phyloP scores from a whole-genome alignment of 2,329 filamentous ascomycete genomes.

The Aspergillus amoenus region DNA sequence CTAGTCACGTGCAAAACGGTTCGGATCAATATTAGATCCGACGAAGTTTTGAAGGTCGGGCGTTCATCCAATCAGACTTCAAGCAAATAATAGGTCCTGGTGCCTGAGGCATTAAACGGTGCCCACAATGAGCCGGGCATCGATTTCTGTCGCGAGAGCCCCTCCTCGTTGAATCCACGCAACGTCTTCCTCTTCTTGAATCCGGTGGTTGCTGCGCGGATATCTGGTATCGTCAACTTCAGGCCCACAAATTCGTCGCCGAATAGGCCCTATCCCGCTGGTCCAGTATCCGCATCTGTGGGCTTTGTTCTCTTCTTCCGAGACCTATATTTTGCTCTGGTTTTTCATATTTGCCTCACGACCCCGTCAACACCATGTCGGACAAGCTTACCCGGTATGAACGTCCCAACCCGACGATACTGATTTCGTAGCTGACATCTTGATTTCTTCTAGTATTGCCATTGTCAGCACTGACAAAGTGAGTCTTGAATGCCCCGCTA shows the following conservation, averaged over 20 bases:
- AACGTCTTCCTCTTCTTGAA: slow-evolving; percentile 13
- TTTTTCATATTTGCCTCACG: background rate
- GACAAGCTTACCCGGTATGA: slow-evolving; percentile 92
- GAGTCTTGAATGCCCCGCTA: slow-evolving; percentile 35
- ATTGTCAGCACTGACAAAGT: slow-evolving; percentile 99
- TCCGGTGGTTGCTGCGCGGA: slow-evolving; percentile 19
- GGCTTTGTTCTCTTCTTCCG: slow-evolving; percentile 12
- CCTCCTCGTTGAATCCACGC: slow-evolving; percentile 21
- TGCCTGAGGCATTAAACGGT: slow-evolving; percentile 21
- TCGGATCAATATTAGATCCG: slow-evolving; percentile 15
- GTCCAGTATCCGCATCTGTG: slow-evolving; percentile 9
- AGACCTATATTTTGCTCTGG: slow-evolving; percentile 3
- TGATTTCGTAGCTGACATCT: slow-evolving; percentile 17
- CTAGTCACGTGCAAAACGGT: slow-evolving; percentile 15
- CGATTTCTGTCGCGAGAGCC: slow-evolving; percentile 24
- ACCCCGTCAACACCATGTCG: slow-evolving; percentile 62
- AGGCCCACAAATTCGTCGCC: slow-evolving; percentile 17
- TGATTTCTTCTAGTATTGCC: slow-evolving; percentile 69
- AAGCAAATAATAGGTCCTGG: slow-evolving; percentile 18
- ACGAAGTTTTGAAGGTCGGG: slow-evolving; percentile 4
- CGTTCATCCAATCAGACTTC: slow-evolving; percentile 18
- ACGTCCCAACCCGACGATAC: background rate
- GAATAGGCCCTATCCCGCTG: slow-evolving; percentile 10
- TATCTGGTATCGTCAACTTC: slow-evolving; percentile 17
- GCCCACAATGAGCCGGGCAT: slow-evolving; percentile 26